These are phyloP conservation scores for Talaromyces thailandensis DNA, from an alignment of 495 filamentous ascomycete species.

Conservation along the genomic window DNA sequence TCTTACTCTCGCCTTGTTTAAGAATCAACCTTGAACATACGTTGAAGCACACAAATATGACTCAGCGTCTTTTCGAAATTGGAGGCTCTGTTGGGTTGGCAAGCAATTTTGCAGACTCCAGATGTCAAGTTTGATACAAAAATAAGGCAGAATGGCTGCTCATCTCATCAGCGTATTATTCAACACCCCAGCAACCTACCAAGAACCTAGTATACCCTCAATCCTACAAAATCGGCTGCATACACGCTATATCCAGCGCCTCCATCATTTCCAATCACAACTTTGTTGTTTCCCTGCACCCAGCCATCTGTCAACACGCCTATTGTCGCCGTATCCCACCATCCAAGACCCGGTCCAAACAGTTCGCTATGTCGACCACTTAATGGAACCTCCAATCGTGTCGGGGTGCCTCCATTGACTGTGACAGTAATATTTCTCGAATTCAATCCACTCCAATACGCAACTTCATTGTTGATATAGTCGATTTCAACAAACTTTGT, in stretches of 20 bases:
- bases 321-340: conserved; percentile 39
- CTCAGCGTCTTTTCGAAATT: too few relatives aligned
- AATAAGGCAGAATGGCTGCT: too few relatives aligned
- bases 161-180: too few relatives aligned
- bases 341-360: conserved; percentile 32
- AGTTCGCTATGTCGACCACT: conserved; percentile 37
- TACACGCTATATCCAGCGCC: conserved; percentile 19
- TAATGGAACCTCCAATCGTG: conserved; percentile 39
- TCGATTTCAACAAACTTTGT: conserved; percentile 34
- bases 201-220: background rate
- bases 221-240: conserved; percentile 30
- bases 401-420: conserved; percentile 28
- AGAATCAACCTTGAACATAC: too few relatives aligned
- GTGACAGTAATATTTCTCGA: conserved; percentile 37
- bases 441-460: conserved; percentile 27
- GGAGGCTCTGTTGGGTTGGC: too few relatives aligned
- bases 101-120: too few relatives aligned
- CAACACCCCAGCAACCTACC: background rate
- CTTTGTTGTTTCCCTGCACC: conserved; percentile 25
- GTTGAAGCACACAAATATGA: too few relatives aligned
- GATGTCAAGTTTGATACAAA: too few relatives aligned
- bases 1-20: too few relatives aligned
- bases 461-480: conserved; percentile 44
- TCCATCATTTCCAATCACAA: conserved; percentile 32
- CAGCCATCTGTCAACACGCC: conserved; percentile 35